phyloP scores from a whole-genome alignment of 1,284 basidiomycete genomes.

The Pseudozyma sp. region DNA sequence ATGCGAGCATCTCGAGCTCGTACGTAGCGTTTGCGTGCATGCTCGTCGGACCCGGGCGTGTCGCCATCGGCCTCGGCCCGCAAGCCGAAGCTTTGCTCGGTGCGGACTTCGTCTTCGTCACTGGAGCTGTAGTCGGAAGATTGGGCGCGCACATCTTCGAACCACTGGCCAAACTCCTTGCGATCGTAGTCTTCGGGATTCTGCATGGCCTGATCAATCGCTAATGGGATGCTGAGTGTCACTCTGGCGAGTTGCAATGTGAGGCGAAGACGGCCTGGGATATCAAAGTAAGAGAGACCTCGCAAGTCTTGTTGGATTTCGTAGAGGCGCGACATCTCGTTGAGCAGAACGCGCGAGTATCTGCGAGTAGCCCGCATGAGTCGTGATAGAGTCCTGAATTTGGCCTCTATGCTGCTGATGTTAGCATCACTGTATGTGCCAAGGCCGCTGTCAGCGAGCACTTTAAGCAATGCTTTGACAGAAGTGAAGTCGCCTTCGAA shows the following conservation, averaged over 20 bases:
- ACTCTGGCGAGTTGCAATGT: constrained; percentile 83
- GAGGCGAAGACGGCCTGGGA: constrained; percentile 80
- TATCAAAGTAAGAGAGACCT: constrained; percentile 80
- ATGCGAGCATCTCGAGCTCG: constrained; percentile 47
- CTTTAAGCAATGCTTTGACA: constrained; percentile 72
- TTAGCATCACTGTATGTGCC: constrained; percentile 65
- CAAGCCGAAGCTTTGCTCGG: constrained; percentile 25
- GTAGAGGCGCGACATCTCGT: constrained; percentile 79
- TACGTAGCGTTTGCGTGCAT: constrained; percentile 36
- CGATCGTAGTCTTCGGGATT: constrained; percentile 47
- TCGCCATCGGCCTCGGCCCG: constrained; percentile 18
- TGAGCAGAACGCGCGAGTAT: constrained; percentile 79
- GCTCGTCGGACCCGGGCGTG: constrained; percentile 33
- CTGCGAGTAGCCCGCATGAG: constrained; percentile 75
- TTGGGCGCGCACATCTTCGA: constrained; percentile 40
- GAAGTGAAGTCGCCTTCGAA: constrained; percentile 79
- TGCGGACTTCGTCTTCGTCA: constrained; percentile 25
- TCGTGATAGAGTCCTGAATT: constrained; percentile 65
- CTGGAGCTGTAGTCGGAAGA: constrained; percentile 32
- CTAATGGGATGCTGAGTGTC: constrained; percentile 80
- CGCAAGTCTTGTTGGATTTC: constrained; percentile 82
- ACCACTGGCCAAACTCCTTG: constrained; percentile 42
- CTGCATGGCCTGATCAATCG: constrained; percentile 78
- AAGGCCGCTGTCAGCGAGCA: constrained; percentile 65
- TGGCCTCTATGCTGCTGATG: constrained; percentile 69